phyloP scores from a whole-genome alignment of 805 yeast species.

The Sugiyamaella americana region DNA sequence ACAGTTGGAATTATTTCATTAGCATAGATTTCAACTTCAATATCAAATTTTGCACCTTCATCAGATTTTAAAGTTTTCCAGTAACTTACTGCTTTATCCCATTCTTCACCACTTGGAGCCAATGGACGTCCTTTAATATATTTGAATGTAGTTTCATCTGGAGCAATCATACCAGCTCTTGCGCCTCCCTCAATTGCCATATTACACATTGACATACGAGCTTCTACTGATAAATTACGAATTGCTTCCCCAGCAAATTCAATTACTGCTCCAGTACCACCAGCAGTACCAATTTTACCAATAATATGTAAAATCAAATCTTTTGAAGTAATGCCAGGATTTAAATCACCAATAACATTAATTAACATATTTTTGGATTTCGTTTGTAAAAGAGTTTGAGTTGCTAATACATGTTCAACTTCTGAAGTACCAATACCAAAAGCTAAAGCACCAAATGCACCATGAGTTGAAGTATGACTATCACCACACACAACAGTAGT shows the following conservation, averaged over 20 bases:
- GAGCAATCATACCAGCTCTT: slow-evolving; percentile 98
- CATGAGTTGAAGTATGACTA: slow-evolving; percentile 97
- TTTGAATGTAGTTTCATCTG: slow-evolving; percentile 82
- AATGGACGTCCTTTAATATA: slow-evolving; percentile 91
- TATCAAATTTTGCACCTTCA: slow-evolving; percentile 83
- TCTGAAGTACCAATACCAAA: slow-evolving; percentile 99
- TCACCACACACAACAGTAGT: slow-evolving; percentile 99
- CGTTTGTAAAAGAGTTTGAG: slow-evolving; percentile 87
- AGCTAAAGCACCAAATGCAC: slow-evolving; percentile 96
- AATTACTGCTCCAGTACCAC: slow-evolving; percentile 96
- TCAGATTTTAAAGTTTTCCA: slow-evolving; percentile 89
- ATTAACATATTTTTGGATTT: slow-evolving; percentile 96
- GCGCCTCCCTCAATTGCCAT: slow-evolving; percentile 99
- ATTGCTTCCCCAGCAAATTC: slow-evolving; percentile 97
- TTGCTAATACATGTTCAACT: slow-evolving; percentile 97
- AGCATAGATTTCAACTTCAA: slow-evolving; percentile 74
- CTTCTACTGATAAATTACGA: slow-evolving; percentile 86
- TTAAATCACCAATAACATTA: slow-evolving; percentile 72
- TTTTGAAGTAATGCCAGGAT: slow-evolving; percentile 90
- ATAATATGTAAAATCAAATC: slow-evolving; percentile 91
- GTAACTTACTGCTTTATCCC: slow-evolving; percentile 89
- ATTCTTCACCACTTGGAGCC: slow-evolving; percentile 88
- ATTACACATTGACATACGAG: slow-evolving; percentile 98
- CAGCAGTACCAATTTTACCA: slow-evolving; percentile 97
- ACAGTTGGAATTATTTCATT: slow-evolving; percentile 89